Base-by-base conservation (phyloP, 2,329 filamentous ascomycete genomes). In the Xylaria sp. region DNA sequence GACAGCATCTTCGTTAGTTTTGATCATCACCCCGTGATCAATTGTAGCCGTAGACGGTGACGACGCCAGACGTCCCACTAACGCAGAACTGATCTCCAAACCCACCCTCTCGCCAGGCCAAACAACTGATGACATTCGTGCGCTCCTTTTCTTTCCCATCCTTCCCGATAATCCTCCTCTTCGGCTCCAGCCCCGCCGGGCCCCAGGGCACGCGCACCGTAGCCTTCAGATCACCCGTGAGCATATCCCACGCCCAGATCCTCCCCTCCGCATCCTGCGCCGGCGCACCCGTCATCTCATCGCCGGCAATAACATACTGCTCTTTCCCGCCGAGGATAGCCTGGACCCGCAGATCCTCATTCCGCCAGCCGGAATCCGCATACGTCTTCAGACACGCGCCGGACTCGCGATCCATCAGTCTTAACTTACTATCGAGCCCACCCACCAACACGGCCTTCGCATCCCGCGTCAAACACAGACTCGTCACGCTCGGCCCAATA, bases 211-310 rank as follows among this genome's bases (percentile, higher is more conserved):
- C 77, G 42, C 72, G 75, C 4, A 96, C 75, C 65, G 78, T 84
- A 37, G 88, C 84, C 59, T 84, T 78, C 54, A 89, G 71, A 57
- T 86, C 83, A 1, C 91, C 92, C 4, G 82, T 88, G 57, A 96
- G 72, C 18, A 96, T 76, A 75, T 97, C 92, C 93, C 93, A 97
- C 1, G 85, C 90, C 77, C 87, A 87, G 6, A 92, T 75, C 68
- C 80, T 79, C 2, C 89, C 89, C 62, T 88, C 79, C 5, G 59
- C 49, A 19, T 48, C 50, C 67, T 71, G 18, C 61, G 71, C 68
- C 56, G 69, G 63, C 1, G 63, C 34, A 1, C 63, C 64, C 5
- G 68, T 75, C 69, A 83, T 79, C 74, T 97, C 92, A 68, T 92
- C 91, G 6, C 93, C 93, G 54, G 85, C 89, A 2, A 97, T 69